Evolutionary conservation across 169 alveolate genomes (phyloP), one percentile per base, ranked within the genome.

Genomic region (Fabrea salina): DNA sequence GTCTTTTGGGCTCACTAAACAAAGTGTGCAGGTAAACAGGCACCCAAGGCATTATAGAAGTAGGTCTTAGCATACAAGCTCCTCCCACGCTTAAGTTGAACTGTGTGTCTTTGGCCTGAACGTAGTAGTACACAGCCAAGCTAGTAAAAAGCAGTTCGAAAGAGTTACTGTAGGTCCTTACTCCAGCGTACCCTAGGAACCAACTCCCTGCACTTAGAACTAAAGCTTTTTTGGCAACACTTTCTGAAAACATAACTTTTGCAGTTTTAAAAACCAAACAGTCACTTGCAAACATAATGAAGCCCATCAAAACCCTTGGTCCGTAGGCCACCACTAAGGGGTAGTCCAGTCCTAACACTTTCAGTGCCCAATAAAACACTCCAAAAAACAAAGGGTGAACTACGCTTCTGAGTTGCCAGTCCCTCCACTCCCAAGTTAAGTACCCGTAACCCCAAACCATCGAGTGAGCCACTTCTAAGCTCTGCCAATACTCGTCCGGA

Each of bases 361-460:
- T 33, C 0, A 61, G 74, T 16, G 86, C 19, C 57, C 71, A 83
- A 64, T 82, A 91, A 47, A 76, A 59, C 32, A 80, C 37, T 25
- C 85, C 86, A 75, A 85, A 89, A 0, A 89, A 22, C 11, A 86
- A 70, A 32, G 96, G 96, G 43, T 86, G 92, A 16, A 89, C 11
- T 19, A 82, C 68, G 67, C 87, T 80, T 43, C 95, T 75, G 56
- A 91, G 75, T 41, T 91, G 64, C 35, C 86, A 47, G 16, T 87
- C 91, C 64, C 83, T 92, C 93, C 96, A 91, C 54, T 91, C 96
- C 95, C 96, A 91, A 6, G 95, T 85, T 44, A 84, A 80, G 40
- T 86, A 89, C 0, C 96, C 96, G 59, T 80, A 89, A 3, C 90
- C 88, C 53, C 80, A 83, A 35, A 79, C 88, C 61, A 89, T 82